These are phyloP conservation scores for Myxozyma nipponensis DNA, from an alignment of 805 yeast species.

Conservation along the genomic window DNA sequence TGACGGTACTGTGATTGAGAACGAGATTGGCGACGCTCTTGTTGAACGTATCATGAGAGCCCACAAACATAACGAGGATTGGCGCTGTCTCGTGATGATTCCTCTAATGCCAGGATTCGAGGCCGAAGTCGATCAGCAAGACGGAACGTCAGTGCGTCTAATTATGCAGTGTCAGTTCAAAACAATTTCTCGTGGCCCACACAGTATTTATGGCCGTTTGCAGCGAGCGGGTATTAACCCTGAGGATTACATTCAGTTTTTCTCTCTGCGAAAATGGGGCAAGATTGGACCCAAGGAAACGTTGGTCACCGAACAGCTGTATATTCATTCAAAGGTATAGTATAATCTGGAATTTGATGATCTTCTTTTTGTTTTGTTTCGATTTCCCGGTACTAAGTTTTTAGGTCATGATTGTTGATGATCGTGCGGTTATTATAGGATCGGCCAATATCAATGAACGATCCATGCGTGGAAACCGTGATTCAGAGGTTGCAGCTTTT, in stretches of 20 bases:
- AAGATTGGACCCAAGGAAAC: slow-evolving; percentile 70
- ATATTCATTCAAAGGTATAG: slow-evolving; percentile 80
- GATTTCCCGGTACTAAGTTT: not conserved
- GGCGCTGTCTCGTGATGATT: slow-evolving; percentile 89
- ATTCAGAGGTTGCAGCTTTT: slow-evolving; percentile 88
- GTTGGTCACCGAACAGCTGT: slow-evolving; percentile 83
- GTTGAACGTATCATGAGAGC: slow-evolving; percentile 96
- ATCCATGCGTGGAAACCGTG: slow-evolving; percentile 90
- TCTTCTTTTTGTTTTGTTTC: not conserved
- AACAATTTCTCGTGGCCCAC: slow-evolving; percentile 85
- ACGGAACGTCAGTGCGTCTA: slow-evolving; percentile 90
- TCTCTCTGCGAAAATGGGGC: slow-evolving; percentile 93
- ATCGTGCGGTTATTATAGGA: slow-evolving; percentile 88
- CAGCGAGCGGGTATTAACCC: slow-evolving; percentile 78
- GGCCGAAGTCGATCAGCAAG: slow-evolving; percentile 86
- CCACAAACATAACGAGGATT: slow-evolving; percentile 62
- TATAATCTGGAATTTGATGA: no score
- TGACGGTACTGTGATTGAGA: slow-evolving; percentile 78
- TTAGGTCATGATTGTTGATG: slow-evolving; percentile 73
- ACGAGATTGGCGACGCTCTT: slow-evolving; percentile 91
- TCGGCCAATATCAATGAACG: slow-evolving; percentile 97
- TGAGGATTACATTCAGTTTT: slow-evolving; percentile 85
- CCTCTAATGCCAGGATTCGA: slow-evolving; percentile 98
- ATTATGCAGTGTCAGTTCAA: slow-evolving; percentile 95
- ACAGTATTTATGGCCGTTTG: slow-evolving; percentile 81